phyloP scores from a whole-genome alignment of 225 moss, liverwort and hornwort species.

The Takakia lepidozioides region DNA sequence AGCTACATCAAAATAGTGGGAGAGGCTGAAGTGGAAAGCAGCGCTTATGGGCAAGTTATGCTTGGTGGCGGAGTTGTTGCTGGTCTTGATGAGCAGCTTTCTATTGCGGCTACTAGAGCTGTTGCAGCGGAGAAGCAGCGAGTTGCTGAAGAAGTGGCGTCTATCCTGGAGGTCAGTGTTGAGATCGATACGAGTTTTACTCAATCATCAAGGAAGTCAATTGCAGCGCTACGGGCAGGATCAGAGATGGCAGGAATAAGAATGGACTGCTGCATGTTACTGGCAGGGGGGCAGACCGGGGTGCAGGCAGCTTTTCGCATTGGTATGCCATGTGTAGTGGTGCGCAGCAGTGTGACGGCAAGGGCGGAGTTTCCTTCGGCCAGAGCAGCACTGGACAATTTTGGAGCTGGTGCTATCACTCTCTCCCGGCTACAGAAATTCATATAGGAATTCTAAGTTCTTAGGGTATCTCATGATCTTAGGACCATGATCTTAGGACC shows the following conservation, averaged over 20 bases:
- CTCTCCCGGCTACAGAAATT: slow-evolving; percentile 49
- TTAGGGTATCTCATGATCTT: too few relatives aligned
- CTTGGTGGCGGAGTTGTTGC: slow-evolving; percentile 65
- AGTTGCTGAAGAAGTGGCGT: slow-evolving; percentile 78
- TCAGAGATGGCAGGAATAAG: slow-evolving; percentile 57
- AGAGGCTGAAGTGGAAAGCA: slow-evolving; percentile 65
- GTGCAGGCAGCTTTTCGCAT: slow-evolving; percentile 70
- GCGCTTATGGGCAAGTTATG: slow-evolving; percentile 83
- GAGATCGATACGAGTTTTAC: slow-evolving; percentile 59
- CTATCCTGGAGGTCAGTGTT: slow-evolving; percentile 69
- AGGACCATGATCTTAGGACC: too few relatives aligned
- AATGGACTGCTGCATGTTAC: slow-evolving; percentile 58
- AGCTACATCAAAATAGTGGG: slow-evolving; percentile 58
- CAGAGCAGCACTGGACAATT: slow-evolving; percentile 69
- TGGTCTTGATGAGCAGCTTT: slow-evolving; percentile 78
- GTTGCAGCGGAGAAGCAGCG: slow-evolving; percentile 89
- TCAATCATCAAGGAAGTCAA: slow-evolving; percentile 55
- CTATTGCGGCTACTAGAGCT: slow-evolving; percentile 68
- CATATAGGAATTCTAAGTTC: too few relatives aligned
- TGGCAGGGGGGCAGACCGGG: slow-evolving; percentile 69
- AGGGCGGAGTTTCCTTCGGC: slow-evolving; percentile 87
- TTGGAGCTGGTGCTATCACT: slow-evolving; percentile 71
- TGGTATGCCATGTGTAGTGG: slow-evolving; percentile 92
- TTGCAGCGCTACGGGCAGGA: slow-evolving; percentile 86
- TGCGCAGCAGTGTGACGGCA: slow-evolving; percentile 79